Conservation (phyloP, 352 stramenopile species). For the Thalassiosira sp. region DNA sequence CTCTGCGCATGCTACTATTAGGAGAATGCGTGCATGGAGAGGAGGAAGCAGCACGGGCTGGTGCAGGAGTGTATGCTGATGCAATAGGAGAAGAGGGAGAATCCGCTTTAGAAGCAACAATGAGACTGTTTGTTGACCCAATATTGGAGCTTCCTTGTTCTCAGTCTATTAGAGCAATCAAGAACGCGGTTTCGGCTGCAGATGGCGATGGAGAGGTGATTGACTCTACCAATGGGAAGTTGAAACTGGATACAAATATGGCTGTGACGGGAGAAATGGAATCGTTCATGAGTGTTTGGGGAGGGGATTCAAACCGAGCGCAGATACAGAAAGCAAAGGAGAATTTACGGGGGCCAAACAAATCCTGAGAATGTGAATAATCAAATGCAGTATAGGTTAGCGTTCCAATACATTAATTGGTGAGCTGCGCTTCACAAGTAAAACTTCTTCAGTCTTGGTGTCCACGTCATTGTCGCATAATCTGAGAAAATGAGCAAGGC, state of each 20-base stretch:
- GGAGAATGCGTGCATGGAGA: slow-evolving; percentile 30
- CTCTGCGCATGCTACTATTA: slow-evolving; percentile 44
- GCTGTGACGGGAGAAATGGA: slow-evolving; percentile 38
- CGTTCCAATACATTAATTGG: too few species aligned
- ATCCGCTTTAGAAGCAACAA: slow-evolving; percentile 35
- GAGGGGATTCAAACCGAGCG: slow-evolving; percentile 32
- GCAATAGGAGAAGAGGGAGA: slow-evolving; percentile 31
- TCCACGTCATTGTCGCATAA: too few species aligned
- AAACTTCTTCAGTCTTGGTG: too few species aligned
- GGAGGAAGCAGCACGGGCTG: slow-evolving; percentile 20
- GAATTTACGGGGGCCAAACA: too few species aligned
- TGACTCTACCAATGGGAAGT: slow-evolving; percentile 6
- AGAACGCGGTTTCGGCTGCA: slow-evolving; percentile 32
- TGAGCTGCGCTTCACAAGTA: too few species aligned
- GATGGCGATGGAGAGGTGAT: slow-evolving; percentile 45
- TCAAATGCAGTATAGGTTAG: too few species aligned
- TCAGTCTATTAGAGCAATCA: slow-evolving; percentile 43
- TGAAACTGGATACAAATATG: slow-evolving; percentile 26
- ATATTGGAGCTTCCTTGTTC: slow-evolving; percentile 44
- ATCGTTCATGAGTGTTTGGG: slow-evolving; percentile 47
- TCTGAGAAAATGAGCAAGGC: too few species aligned
- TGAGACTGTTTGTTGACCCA: slow-evolving; percentile 36
- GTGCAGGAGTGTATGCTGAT: slow-evolving; percentile 30
- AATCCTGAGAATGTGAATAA: too few species aligned
- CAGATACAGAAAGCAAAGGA: slow-evolving; percentile 40